Conservation (phyloP, 2,329 filamentous ascomycete genomes). For the Colletotrichum sp. region DNA sequence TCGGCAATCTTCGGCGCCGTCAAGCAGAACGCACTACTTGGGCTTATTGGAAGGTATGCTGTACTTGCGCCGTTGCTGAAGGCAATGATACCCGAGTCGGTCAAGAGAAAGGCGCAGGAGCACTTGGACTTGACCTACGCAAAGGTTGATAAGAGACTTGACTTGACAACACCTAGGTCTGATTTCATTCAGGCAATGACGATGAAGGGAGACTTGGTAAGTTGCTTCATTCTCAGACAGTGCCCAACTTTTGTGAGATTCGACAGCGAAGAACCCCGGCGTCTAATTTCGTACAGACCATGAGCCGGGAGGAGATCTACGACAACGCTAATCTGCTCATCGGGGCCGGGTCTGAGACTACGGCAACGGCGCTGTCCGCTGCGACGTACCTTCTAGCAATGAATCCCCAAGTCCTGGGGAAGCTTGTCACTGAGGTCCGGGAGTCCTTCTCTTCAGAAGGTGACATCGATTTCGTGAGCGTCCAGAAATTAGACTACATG, state of each 20-base stretch:
- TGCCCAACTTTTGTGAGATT: not conserved
- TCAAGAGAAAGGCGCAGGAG: not conserved
- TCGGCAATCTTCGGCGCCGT: not conserved
- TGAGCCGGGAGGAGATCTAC: constrained; percentile 1
- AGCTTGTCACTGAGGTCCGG: constrained; percentile 38
- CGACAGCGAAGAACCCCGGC: not conserved
- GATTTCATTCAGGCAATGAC: not conserved
- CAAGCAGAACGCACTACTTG: not conserved
- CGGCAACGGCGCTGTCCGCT: not conserved
- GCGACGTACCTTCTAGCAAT: not conserved
- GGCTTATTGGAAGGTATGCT: not conserved
- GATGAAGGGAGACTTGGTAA: not conserved
- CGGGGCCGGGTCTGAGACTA: constrained; percentile 7
- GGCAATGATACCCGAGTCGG: not conserved
- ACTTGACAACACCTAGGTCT: not conserved
- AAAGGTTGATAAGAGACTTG: not conserved
- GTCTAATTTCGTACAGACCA: not conserved
- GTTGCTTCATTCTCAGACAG: not conserved
- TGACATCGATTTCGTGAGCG: constrained; percentile 33
- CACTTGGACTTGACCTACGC: not conserved
- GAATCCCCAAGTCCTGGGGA: not conserved
- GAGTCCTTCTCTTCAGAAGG: constrained; percentile 30
- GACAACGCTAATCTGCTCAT: constrained; percentile 24
- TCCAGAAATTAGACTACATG: constrained; percentile 34
- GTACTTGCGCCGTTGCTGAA: not conserved